Evolutionary conservation across 1,284 basidiomycete genomes (phyloP), one percentile per base, ranked within the genome.

Genomic region (Naganishia albida): DNA sequence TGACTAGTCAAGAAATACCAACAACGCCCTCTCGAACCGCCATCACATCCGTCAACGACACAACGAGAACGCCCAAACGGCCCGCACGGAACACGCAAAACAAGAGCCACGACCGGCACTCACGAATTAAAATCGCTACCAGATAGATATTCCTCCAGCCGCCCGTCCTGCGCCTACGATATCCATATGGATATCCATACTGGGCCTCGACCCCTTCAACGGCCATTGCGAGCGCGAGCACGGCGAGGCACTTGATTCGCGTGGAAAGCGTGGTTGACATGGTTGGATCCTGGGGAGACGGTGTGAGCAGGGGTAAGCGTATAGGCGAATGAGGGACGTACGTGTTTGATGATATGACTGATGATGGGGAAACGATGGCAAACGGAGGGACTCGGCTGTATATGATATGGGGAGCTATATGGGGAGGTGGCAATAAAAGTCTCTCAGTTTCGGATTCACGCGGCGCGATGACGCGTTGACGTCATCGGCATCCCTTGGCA

Each of bases 111-210:
- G 12, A 15, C n/a, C 13, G 25, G 34, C 0, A 60, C 57, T 60
- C 57, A 60, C 57, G 57, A 26, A 60, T 49, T 23, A 60, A 20
- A 38, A 60, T 60, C 20, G 57, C 57, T 46, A 42, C 57, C 12
- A 60, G 34, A 10, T 60, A 60, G 18, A 50, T 26, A 28, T 60
- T 60, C n/a, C 46, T 38, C 57, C 57, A 60, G 0, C 57, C 56
- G 4, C 50, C 34, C 10, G 18, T 38, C 15, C 46, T 25, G 12
- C 44, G 15, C 34, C 46, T 38, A 12, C 43, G 26, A 30, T 56
- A 56, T 2, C 57, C 46, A 40, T 60, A 60, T 2, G 57, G 57
- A 34, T 60, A 60, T 10, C 57, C 46, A 18, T 60, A 60, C 44
- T 60, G 57, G 23, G 57, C 57, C 18, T 60, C 23, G 13, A 42